Evolutionary conservation across 2,329 filamentous ascomycete species (phyloP), one percentile per base, ranked within the genome.

Genomic region (Phyllosticta capitalensis): DNA sequence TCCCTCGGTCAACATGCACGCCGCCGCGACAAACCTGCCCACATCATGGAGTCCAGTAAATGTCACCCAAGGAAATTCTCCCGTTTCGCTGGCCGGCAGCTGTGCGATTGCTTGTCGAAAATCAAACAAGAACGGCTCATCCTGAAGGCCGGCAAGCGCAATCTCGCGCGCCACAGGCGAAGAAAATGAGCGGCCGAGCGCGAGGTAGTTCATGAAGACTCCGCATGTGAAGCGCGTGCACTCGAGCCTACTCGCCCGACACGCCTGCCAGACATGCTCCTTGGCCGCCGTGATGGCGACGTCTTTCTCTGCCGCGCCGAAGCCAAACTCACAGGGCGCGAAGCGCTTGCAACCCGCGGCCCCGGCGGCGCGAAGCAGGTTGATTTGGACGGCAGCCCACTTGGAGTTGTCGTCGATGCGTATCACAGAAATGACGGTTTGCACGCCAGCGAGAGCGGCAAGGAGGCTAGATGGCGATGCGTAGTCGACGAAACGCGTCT

Each of bases 311-410:
- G 66, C 64, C 9, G 63, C 59, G 5, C 65, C 63, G 4, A 64
- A 50, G n/a, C 73, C 75, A 58, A 79, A 82, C 58, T 73, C 75
- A 64, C 76, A 79, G 1, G 80, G 80, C 28, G 83, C 74, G 63
- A 81, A 83, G 51, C 81, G 75, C 62, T 75, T 72, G 9, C 82
- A 76, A 0, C 79, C 78, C 2, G 76, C 77, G 53, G 71, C 70
- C 63, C 80, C 79, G 1, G 78, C 75, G 2, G 80, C 81, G 33
- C 73, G 74, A 30, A 75, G 74, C 1, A 83, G 71, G 1, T 71
- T 71, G 9, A 78, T 74, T 62, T 83, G 77, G 10, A 74, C 62
- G 7, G 61, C 61, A n/a, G 65, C 61, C 63, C 63, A 68, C 10
- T 66, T 65, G 26, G 62, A 59, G n/a, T 17, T 61, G 58, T 56